Evolutionary conservation across 2,329 filamentous ascomycete species (phyloP).

Genomic region (Xylaria digitata): DNA sequence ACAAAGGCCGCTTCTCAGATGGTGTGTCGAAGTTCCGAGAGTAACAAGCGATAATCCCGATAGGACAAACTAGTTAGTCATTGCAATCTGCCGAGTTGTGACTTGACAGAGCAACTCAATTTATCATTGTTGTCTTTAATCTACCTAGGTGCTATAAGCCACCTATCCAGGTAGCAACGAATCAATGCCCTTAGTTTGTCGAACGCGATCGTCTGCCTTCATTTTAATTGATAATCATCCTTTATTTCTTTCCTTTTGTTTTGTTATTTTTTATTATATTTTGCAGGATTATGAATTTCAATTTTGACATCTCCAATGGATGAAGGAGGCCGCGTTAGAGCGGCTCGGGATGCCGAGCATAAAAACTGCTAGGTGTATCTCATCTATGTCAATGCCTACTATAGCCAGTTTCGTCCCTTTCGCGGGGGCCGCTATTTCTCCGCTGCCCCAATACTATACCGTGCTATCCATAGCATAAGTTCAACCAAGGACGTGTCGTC

Average conservation of each 20-base stretch:
- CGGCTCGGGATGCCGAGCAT: too few relatives aligned
- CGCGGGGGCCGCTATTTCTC: slow-evolving; percentile 1
- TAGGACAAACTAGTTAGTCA: not conserved
- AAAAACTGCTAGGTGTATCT: not conserved
- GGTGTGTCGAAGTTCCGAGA: not conserved
- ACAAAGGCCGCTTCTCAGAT: not conserved
- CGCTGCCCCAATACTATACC: not conserved
- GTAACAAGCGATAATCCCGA: not conserved
- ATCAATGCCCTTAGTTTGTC: too few relatives aligned
- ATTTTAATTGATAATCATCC: too few relatives aligned
- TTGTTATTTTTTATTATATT: too few relatives aligned
- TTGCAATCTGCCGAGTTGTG: not conserved
- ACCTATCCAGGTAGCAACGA: too few relatives aligned
- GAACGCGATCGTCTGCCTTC: too few relatives aligned
- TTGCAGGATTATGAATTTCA: too few relatives aligned
- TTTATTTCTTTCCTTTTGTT: too few relatives aligned
- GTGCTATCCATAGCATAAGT: slow-evolving; percentile 4
- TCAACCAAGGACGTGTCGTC: not conserved
- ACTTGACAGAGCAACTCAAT: not conserved
- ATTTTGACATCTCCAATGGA: too few relatives aligned
- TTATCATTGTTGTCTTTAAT: too few relatives aligned
- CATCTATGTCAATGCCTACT: not conserved
- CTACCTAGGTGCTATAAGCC: too few relatives aligned
- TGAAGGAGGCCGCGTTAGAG: too few relatives aligned
- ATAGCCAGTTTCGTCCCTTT: not conserved